Percentiles rank a stretch among this genome's conserved stretches.
phyloP scores from a whole-genome alignment of 2,329 filamentous ascomycete species.

The Cladosporium sp. region DNA sequence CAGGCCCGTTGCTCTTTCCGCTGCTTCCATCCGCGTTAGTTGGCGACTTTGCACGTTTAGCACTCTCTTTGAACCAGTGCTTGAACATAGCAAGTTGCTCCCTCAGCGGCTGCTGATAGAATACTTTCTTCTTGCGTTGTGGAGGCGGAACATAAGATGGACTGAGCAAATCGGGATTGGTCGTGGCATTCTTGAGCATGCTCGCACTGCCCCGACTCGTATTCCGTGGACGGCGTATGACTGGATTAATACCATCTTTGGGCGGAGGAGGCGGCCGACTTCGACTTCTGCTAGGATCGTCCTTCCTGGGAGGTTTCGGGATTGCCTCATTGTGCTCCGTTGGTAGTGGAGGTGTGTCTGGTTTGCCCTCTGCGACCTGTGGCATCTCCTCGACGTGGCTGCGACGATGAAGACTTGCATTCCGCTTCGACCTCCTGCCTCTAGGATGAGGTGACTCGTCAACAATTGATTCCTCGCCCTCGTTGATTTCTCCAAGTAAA shows the following conservation, averaged over 20 bases:
- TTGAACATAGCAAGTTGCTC: conserved; percentile 65
- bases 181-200: conserved; percentile 78
- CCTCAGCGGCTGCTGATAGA: conserved; percentile 60
- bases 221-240: conserved; percentile 48
- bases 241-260: conserved; percentile 66
- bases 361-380: conserved; percentile 64
- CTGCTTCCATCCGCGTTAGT: conserved; percentile 22
- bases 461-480: conserved; percentile 57
- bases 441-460: conserved; percentile 61
- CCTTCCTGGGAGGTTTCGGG: not conserved
- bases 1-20: conserved; percentile 14
- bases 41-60: conserved; percentile 59
- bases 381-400: conserved; percentile 68
- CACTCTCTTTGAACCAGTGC: conserved; percentile 66
- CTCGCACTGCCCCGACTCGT: conserved; percentile 57
- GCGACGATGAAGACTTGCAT: conserved; percentile 25
- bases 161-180: conserved; percentile 58
- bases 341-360: conserved; percentile 27
- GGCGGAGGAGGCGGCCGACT: conserved; percentile 77
- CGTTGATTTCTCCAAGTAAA: conserved; percentile 69
- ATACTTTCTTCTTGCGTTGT: conserved; percentile 48
- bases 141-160: conserved; percentile 44
- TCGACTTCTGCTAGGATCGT: conserved; percentile 63
- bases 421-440: conserved; percentile 65
- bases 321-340: not conserved